Evolutionary conservation across 2,329 filamentous ascomycete species (phyloP), one percentile per base, ranked within the genome.

Genomic region (Phaeoacremonium minimum): DNA sequence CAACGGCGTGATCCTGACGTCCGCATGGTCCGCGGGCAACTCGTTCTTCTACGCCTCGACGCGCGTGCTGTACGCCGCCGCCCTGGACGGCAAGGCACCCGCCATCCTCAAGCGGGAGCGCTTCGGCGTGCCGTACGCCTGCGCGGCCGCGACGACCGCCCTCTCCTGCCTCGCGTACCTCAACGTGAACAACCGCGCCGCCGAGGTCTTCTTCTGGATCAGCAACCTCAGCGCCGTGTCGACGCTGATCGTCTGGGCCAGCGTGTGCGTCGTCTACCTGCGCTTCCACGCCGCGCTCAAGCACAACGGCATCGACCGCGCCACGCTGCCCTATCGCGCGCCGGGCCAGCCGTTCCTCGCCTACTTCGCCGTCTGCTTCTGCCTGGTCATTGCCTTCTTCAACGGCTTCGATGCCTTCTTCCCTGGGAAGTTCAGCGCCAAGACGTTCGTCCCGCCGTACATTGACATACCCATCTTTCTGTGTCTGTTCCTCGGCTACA

Each of bases 51-150:
- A 85, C 58, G 80, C 77, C 1, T 80, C 82, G 33, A 82, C 77
- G 28, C 77, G 85, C 52, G 77, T 87, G 14, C 66, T 89, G 8
- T 80, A 85, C 52, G 80, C 79, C 40, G 75, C 88, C 53, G 73
- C 83, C 0, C 67, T 81, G 7, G 79, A 75, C 38, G 77, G 78
- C 12, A 81, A 85, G 34, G 83, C 84, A 0, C 84, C 83, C 1
- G 57, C 54, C 6, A 57, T 78, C 42, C 65, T 67, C 15, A 82
- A 82, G 33, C 1, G n/a, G n/a, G n/a, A n/a, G n/a, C n/a, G n/a
- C n/a, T n/a, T n/a, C n/a, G n/a, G n/a, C n/a, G 77, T 85, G 0
- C 82, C 81, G 0, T 78, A 60, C 48, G 64, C 61, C 9, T 71
- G 66, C 4, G 73, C 80, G 2, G 54, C 77, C 5, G 61, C 58